Evolutionary conservation across 176 grass and related monocot species (phyloP).

Genomic region (Thalia dealbata): DNA sequence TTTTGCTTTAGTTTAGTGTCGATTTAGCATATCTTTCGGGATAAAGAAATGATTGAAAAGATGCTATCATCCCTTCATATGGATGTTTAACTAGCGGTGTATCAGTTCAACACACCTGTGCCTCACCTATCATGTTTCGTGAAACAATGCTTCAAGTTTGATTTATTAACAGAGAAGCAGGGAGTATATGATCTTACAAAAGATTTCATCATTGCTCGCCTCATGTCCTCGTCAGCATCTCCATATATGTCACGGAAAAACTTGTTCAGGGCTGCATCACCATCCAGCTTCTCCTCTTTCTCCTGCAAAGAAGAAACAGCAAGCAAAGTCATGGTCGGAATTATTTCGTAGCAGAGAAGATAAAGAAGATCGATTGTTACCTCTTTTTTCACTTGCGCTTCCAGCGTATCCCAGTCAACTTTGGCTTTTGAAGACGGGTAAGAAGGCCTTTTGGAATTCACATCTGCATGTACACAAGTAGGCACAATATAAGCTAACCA

Average conservation of each 20-base stretch:
- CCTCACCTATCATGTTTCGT: too few relatives aligned
- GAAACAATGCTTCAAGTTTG: too few relatives aligned
- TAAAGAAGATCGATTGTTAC: background rate
- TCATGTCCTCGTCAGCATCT: conserved; percentile 39
- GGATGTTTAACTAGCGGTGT: background rate
- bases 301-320: background rate
- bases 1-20: too few relatives aligned
- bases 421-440: conserved; percentile 46
- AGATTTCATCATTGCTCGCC: conserved; percentile 47
- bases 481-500: too few relatives aligned
- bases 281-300: conserved; percentile 26
- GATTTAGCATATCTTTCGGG: too few relatives aligned
- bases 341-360: too few relatives aligned
- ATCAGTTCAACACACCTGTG: background rate
- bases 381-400: conserved; percentile 43
- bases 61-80: too few relatives aligned
- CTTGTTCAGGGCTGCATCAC: conserved; percentile 44
- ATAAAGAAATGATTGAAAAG: too few relatives aligned
- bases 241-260: conserved; percentile 44
- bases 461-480: conserved; percentile 9
- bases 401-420: conserved; percentile 44
- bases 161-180: background rate
- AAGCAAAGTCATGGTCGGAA: background rate
- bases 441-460: conserved; percentile 17
- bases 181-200: conserved; percentile 26